These are phyloP conservation scores for Lactuca saligna DNA, from an alignment of 129 eudicot species.

Conservation along the genomic window DNA sequence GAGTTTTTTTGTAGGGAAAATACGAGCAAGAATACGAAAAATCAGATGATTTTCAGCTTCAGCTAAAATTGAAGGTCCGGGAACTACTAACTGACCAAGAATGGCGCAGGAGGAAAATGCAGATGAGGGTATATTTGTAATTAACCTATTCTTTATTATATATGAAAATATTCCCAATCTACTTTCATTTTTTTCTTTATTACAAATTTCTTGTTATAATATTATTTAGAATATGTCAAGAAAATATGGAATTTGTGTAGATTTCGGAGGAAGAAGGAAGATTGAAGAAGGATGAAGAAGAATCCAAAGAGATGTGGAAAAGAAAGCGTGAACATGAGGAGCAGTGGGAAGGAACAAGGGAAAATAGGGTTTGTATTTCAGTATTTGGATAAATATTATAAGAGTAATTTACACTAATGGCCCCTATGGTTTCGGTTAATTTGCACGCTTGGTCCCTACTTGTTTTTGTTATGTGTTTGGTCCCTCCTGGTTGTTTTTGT, in stretches of 20 bases:
- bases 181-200: no score
- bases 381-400: no score
- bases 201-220: not conserved
- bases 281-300: slow-evolving; percentile 98
- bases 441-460: no score
- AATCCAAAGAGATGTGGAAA: slow-evolving; percentile 95
- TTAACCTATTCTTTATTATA: slow-evolving; percentile 14
- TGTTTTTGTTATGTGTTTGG: no score
- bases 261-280: slow-evolving; percentile 99
- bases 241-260: slow-evolving; percentile 32
- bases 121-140: slow-evolving; percentile 75
- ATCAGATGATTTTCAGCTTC: slow-evolving; percentile 75
- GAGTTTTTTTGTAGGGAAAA: slow-evolving; percentile 61
- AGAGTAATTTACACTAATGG: no score
- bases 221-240: not conserved
- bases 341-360: slow-evolving; percentile 99
- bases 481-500: no score
- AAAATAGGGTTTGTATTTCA: slow-evolving; percentile 67
- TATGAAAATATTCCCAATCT: no score
- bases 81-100: slow-evolving; percentile 95
- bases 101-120: slow-evolving; percentile 99
- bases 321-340: slow-evolving; percentile 98
- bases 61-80: slow-evolving; percentile 85
- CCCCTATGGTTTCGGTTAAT: no score
- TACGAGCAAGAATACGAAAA: slow-evolving; percentile 73